Evolutionary conservation across 768 basidiomycete genomes (phyloP).

Genomic region (Russula emetica): DNA sequence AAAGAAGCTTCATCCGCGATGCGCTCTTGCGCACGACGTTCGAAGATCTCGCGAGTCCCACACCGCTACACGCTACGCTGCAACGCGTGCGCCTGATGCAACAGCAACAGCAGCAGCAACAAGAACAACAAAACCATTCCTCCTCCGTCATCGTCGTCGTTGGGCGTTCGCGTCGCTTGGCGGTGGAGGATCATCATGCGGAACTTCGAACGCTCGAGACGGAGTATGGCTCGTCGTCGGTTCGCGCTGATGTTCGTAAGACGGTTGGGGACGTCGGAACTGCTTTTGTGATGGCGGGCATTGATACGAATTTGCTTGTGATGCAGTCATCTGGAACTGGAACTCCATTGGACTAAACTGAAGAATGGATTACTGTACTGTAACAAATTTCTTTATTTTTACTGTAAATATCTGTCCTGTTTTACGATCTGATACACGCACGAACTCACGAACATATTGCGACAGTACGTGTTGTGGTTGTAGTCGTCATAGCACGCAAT

Average conservation of each 20-base stretch:
- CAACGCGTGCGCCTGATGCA: slow-evolving; percentile 38
- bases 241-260: slow-evolving; percentile 64
- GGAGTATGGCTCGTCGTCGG: slow-evolving; percentile 47
- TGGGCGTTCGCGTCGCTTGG: slow-evolving; percentile 72
- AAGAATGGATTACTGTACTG: not conserved
- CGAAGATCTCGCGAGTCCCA: slow-evolving; percentile 48
- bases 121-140: no score
- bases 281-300: slow-evolving; percentile 62
- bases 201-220: slow-evolving; percentile 66
- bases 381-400: no score
- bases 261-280: slow-evolving; percentile 84
- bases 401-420: no score
- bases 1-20: slow-evolving; percentile 23
- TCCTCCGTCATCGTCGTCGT: slow-evolving; percentile 63
- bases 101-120: slow-evolving; percentile 35
- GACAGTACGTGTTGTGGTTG: not conserved
- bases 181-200: slow-evolving; percentile 62
- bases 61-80: slow-evolving; percentile 55
- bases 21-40: slow-evolving; percentile 63
- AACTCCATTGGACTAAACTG: not conserved
- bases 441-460: slow-evolving; percentile 6
- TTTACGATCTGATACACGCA: not conserved
- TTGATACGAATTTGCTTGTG: slow-evolving; percentile 59
- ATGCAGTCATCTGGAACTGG: slow-evolving; percentile 46
- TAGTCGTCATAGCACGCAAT: not conserved